Base-by-base conservation (phyloP, 768 basidiomycete species). In the Xerocomus spinulosus region DNA sequence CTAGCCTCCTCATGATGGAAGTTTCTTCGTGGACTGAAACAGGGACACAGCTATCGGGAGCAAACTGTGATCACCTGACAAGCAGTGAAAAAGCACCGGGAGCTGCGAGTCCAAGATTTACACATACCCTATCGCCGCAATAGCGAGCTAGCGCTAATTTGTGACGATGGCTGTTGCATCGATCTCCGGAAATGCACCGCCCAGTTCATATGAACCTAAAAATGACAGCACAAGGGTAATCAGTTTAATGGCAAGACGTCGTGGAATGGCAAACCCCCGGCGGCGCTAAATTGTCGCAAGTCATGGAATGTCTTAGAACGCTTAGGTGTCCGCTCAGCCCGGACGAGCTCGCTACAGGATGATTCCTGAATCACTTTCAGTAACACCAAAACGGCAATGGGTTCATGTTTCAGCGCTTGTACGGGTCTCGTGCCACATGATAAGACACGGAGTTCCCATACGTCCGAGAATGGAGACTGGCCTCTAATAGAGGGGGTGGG, bases 1-100 rank as follows among this genome's bases (percentile, higher is more conserved):
- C 23, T 17, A 14, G 42, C 13, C 30, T 2, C 9, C n/a, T 23
- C 42, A 30, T 23, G 9, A 33, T 14, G 10, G 34, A 36, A 21
- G 28, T 26, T 12, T 25, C 42, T 24, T 46, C 24, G 29, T 32
- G 28, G 18, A 2, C 29, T 51, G 58, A 61, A 58, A 61, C 59
- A 58, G 49, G 44, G 41, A 20, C 12, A 39, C 21, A 6, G 28
- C 24, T 24, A 26, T n/a, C 38, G 21, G 25, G 20, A 20, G 23
- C 20, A 26, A 29, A 44, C 26, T 8, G 25, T 17, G 20, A 15
- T n/a, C 26, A 25, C 26, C 20, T 49, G 46, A 44, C 46, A 41
- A 5, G 44, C 33, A 15, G 24, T 20, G n/a, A 14, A 41, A 30
- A 49, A 43, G 40, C 25, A 32, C 38, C 9, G 25, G 33, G 10